phyloP scores from a whole-genome alignment of 2,329 filamentous ascomycete species.

The Trichoderma gracile region DNA sequence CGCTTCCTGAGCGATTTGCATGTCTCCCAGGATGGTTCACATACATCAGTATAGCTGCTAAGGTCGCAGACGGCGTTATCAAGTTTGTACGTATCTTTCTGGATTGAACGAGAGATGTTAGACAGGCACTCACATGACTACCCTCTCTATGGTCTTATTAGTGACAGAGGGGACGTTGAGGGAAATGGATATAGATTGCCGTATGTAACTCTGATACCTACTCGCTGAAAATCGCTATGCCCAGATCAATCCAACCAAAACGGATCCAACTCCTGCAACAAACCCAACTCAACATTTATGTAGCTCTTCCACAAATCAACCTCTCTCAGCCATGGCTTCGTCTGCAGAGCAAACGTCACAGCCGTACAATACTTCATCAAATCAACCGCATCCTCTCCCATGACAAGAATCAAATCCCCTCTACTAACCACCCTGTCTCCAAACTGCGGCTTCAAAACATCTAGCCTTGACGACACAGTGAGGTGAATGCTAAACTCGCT shows the following conservation, averaged over 20 bases:
- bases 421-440: constrained; percentile 29
- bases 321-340: constrained; percentile 35
- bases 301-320: constrained; percentile 37
- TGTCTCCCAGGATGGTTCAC: too few relatives aligned
- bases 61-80: too few relatives aligned
- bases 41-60: too few relatives aligned
- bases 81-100: too few relatives aligned
- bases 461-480: constrained; percentile 24
- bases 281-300: constrained; percentile 32
- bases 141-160: too few relatives aligned
- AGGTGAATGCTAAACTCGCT: constrained; percentile 34
- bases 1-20: too few relatives aligned
- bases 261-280: constrained; percentile 30
- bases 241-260: constrained; percentile 31
- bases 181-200: too few relatives aligned
- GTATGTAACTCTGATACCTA: neutral
- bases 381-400: constrained; percentile 31
- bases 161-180: too few relatives aligned
- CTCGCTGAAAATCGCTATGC: too few relatives aligned
- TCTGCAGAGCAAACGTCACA: constrained; percentile 35
- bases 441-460: constrained; percentile 29
- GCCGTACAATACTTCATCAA: constrained; percentile 32
- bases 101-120: too few relatives aligned
- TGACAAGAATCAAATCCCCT: constrained; percentile 34
- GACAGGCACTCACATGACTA: too few relatives aligned